A percentile compares a stretch with the other conserved stretches of the same genome.
Conservation (phyloP, 169 alveolate species). For the Plasmodium knowlesi region DNA sequence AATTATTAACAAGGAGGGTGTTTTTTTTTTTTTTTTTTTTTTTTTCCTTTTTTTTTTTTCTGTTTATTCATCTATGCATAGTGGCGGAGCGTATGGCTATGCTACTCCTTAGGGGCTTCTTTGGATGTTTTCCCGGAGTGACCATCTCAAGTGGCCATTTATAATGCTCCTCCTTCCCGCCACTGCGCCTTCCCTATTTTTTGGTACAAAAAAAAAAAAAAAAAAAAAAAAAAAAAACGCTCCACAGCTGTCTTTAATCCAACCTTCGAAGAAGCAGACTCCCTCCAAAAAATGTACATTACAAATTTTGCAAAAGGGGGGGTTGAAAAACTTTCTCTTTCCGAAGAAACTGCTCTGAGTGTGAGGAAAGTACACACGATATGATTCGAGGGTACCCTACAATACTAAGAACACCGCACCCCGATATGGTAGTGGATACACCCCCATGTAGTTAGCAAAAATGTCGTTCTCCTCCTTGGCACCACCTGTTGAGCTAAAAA, state of each 20-base stretch:
- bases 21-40: neutral
- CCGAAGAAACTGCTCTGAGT: neutral
- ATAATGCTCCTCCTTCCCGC: neutral
- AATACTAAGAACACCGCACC: neutral
- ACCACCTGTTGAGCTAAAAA: neutral
- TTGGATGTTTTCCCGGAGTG: neutral
- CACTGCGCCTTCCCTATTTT: neutral
- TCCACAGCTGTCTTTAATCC: neutral
- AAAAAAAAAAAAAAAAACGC: neutral
- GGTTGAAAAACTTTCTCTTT: neutral
- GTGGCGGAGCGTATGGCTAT: neutral
- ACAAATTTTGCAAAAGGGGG: neutral
- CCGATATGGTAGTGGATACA: neutral
- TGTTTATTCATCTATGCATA: neutral
- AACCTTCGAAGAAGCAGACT: neutral
- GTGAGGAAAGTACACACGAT: neutral
- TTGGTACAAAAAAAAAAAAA: neutral
- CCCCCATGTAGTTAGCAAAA: too few species aligned
- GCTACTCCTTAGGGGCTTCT: neutral
- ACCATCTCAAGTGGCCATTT: neutral
- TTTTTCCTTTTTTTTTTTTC: neutral
- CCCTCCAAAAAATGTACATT: neutral
- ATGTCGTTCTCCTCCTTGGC: neutral
- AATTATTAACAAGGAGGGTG: neutral
- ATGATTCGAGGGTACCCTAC: neutral